Evolutionary conservation across 192 early-diverging fungal species (phyloP).

Genomic region (Powellomyces hirtus): DNA sequence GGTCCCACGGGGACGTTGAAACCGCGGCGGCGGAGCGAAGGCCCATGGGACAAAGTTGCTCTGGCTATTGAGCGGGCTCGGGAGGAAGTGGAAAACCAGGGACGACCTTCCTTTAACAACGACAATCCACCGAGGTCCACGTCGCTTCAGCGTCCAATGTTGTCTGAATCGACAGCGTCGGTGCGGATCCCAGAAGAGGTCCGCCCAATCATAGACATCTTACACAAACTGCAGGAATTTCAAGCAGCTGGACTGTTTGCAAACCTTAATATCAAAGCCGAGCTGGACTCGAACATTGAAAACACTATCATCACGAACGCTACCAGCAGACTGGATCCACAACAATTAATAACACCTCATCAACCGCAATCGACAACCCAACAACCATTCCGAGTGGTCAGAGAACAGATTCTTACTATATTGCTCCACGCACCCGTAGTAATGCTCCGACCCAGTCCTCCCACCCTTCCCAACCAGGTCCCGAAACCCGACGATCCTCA

Average conservation of each 20-base stretch:
- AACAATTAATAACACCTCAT: neutral
- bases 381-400: conserved; percentile 20
- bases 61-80: neutral
- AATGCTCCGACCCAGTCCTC: conserved; percentile 10
- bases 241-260: conserved; percentile 17
- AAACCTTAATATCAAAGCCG: neutral
- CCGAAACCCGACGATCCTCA: neutral
- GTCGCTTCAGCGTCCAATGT: neutral
- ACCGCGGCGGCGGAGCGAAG: neutral
- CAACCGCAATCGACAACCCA: neutral
- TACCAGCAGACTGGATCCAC: neutral
- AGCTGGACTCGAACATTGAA: neutral
- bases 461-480: neutral
- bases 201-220: conserved; percentile 1
- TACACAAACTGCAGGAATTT: conserved; percentile 5
- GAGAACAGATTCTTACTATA: conserved; percentile 22
- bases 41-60: neutral
- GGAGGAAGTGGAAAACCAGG: neutral
- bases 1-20: neutral
- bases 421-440: conserved; percentile 20
- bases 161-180: neutral
- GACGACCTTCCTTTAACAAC: neutral
- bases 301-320: neutral
- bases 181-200: conserved; percentile 23
- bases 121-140: neutral